phyloP scores from a whole-genome alignment of 345 rosid species.

The Citrus mangshanensis region DNA sequence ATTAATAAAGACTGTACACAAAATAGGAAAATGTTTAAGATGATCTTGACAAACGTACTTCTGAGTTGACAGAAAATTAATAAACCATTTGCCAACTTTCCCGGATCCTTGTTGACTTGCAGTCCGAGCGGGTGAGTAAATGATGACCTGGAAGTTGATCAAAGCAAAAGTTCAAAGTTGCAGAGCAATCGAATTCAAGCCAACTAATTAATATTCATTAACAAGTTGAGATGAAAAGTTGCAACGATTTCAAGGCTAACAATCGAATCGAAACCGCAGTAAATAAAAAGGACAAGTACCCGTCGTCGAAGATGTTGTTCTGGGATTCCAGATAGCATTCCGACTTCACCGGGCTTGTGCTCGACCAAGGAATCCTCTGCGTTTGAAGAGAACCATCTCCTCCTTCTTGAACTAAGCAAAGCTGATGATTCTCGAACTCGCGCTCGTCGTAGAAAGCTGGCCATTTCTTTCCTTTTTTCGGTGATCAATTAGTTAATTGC shows the following conservation, averaged over 20 bases:
- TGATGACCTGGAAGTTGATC: constrained; percentile 51
- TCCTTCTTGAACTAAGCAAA: not conserved
- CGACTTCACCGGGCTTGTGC: constrained; percentile 37
- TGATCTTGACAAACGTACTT: constrained; percentile 44
- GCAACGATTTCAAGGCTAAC: not conserved
- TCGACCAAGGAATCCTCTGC: constrained; percentile 35
- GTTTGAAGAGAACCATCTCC: constrained; percentile 13
- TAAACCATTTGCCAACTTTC: constrained; percentile 88
- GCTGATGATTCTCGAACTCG: constrained; percentile 1
- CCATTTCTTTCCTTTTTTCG: constrained; percentile 14
- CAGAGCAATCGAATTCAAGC: no score
- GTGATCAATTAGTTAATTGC: no score
- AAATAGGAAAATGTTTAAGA: no score
- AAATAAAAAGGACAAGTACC: constrained; percentile 7
- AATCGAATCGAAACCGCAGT: no score
- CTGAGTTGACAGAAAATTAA: constrained; percentile 78
- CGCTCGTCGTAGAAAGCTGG: constrained; percentile 10
- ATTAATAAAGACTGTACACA: no score
- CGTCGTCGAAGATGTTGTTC: constrained; percentile 31
- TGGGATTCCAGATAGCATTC: constrained; percentile 37
- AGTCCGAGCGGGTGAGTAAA: constrained; percentile 91
- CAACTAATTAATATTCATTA: no score
- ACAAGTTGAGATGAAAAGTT: not conserved
- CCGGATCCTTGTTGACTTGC: constrained; percentile 97
- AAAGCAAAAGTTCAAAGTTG: not conserved